Evolutionary conservation across 2,329 filamentous ascomycete genomes (phyloP), one percentile per base, ranked within the genome.

Genomic region (Lachnellula subtilissima): DNA sequence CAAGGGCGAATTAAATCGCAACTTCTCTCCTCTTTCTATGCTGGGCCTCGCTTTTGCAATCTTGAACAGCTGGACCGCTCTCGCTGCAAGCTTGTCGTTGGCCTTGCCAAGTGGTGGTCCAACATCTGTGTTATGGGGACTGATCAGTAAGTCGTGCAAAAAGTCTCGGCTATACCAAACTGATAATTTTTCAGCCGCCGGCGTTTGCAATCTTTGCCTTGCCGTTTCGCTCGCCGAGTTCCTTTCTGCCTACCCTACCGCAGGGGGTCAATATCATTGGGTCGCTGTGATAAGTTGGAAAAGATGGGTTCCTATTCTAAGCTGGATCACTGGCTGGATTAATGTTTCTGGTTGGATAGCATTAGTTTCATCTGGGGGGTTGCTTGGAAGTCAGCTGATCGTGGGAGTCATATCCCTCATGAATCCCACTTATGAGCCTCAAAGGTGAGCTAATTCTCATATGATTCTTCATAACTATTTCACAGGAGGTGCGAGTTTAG

Each of bases 81-180:
- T 84, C 4, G 75, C 76, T 51, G 81, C 62, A 6, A 61, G 56
- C 52, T 54, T 69, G 22, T 64, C 60, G 14, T 73, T 86, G 5
- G 82, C 83, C 19, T 74, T 92, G 35, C 86, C 88, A 1, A 87
- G 83, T 14, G 89, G 89, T 43, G 89, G 89, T 0, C 80, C 85
- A 19, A 83, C 81, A 7, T 80, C 85, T 56, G 85, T 91, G 42
- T 79, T 92, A 56, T 92, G 88, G 88, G 88, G 88, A 3, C 71
- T 87, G 76, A 51, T 78, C 77, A 4, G 74, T 82, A 53, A 78
- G 61, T 57, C 9, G 9, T 32, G 11, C 32, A 45, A 15, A 37
- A 19, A 5, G 5, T 42, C 22, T 25, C 77, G 52, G 73, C 23
- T 78, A 77, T 5, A 74, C 78, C 8, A 73, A 73, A 73, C 76